Conservation (phyloP, 768 basidiomycete genomes). For the Chiua virens region DNA sequence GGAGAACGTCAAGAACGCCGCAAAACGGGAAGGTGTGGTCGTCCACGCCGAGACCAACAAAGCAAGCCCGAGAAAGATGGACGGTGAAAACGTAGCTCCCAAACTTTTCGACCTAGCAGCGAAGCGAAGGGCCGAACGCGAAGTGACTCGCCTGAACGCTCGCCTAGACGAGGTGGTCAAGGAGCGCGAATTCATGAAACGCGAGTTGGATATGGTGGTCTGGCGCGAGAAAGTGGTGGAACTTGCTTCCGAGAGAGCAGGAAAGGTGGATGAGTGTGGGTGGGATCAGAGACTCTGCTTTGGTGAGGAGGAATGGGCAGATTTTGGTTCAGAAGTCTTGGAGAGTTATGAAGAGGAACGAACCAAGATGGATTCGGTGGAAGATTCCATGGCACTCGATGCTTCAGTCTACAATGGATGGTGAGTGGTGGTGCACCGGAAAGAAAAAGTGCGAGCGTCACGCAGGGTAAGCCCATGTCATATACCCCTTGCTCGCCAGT, state of each 20-base stretch:
- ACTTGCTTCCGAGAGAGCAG: conserved; percentile 66
- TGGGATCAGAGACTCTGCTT: conserved; percentile 87
- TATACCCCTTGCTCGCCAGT: neutral
- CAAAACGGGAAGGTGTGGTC: conserved; percentile 70
- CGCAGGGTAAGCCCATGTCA: conserved; percentile 51
- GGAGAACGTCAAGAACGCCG: conserved; percentile 70
- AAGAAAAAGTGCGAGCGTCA: conserved; percentile 79
- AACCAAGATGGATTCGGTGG: conserved; percentile 30
- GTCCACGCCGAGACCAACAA: conserved; percentile 40
- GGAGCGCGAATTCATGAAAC: conserved; percentile 64
- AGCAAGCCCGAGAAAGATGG: conserved; percentile 23
- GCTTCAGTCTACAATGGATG: conserved; percentile 28
- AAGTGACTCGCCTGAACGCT: conserved; percentile 51
- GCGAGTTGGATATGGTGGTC: conserved; percentile 63
- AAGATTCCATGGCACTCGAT: conserved; percentile 42
- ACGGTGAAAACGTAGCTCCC: conserved; percentile 3
- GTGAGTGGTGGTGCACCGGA: conserved; percentile 80
- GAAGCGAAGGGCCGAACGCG: conserved; percentile 54
- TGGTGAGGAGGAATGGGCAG: conserved; percentile 77
- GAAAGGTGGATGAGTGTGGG: conserved; percentile 71
- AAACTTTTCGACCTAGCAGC: conserved; percentile 31
- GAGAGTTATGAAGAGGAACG: conserved; percentile 65
- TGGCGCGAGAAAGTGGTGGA: conserved; percentile 72
- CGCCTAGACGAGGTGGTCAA: conserved; percentile 57
- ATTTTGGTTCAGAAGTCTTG: conserved; percentile 63